Base-by-base conservation (phyloP, 2,329 filamentous ascomycete species). In the Epichloe baconii region DNA sequence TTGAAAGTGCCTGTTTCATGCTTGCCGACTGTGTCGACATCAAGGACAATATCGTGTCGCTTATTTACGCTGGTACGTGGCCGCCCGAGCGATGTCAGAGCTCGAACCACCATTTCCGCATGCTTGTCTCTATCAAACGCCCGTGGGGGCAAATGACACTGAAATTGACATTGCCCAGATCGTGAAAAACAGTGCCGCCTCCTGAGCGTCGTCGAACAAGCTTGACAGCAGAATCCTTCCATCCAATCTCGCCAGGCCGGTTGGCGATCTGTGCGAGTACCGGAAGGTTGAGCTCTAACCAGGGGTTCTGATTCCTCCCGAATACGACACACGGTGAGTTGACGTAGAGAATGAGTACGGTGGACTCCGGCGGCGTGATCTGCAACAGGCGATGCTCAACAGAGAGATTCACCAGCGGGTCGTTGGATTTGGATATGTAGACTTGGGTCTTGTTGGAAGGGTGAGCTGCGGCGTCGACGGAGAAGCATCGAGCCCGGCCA, bases 221-320 rank as follows among this genome's bases (percentile, higher is more conserved):
- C 52, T 75, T 59, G 38, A 80, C 67, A 3, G 62, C 53, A 0
- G 47, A 59, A 37, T 53, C 64, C 15, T 53, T 60, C 64, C 58
- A 62, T 0, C 55, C 55, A 54, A 59, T 44, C 42, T 54, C 58
- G 15, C 58, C 53, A 8, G 57, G 58, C 8, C 48, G 48, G n/a
- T 54, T 45, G 7, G 55, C 52, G 47, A 59, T 58, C 48, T 55
- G 57, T 3, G 60, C 60, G 2, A 95, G 71, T 1, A 80, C 72
- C 40, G 70, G 70, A 8, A 96, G 75, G 64, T 95, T 87, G 55
- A 88, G 82, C 71, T 98, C 93, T 8, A 88, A 76, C 93, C 91
- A 98, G 50, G 93, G 93, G 66, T 98, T 98, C 71, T 98, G 93
- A 66, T 98, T 98, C 54, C 93, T 83, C 43, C 93, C 93, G 58